phyloP scores from a whole-genome alignment of 2,329 filamentous ascomycete genomes.

The Cytospora mali region DNA sequence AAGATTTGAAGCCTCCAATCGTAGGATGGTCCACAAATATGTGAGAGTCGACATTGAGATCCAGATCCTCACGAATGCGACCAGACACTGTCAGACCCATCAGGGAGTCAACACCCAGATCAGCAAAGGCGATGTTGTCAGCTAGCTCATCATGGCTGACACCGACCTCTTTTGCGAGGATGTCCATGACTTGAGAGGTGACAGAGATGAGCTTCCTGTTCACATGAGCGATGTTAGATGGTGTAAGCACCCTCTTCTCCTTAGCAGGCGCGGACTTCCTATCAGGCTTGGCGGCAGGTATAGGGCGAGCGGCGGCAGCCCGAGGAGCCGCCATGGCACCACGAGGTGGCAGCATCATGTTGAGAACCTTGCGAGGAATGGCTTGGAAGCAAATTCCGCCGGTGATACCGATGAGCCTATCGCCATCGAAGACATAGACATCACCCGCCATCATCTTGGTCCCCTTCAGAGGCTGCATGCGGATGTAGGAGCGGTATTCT shows the following conservation, averaged over 20 bases:
- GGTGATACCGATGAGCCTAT: conserved; percentile 50
- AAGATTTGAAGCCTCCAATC: conserved; percentile 55
- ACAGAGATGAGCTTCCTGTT: conserved; percentile 55
- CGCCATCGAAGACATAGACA: conserved; percentile 57
- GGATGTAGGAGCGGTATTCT: conserved; percentile 59
- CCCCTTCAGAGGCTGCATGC: conserved; percentile 57
- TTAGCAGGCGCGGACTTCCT: conserved; percentile 35
- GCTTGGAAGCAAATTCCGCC: conserved; percentile 67
- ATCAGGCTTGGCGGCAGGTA: conserved; percentile 37
- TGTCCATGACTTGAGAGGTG: conserved; percentile 50
- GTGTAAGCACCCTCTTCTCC: conserved; percentile 50
- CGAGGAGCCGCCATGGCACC: conserved; percentile 45
- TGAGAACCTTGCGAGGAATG: conserved; percentile 67
- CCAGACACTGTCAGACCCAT: conserved; percentile 61
- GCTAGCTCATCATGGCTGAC: conserved; percentile 57
- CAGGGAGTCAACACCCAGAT: conserved; percentile 64
- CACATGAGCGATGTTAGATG: conserved; percentile 50
- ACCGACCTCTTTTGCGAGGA: conserved; percentile 60
- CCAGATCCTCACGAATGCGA: conserved; percentile 59
- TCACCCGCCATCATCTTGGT: conserved; percentile 57
- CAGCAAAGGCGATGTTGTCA: conserved; percentile 58
- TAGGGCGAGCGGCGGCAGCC: conserved; percentile 37
- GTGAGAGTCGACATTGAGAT: conserved; percentile 55
- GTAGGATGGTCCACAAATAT: conserved; percentile 58
- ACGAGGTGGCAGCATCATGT: conserved; percentile 66